Conservation (phyloP, 1,284 basidiomycete genomes). For the Amylostereum areolatum region DNA sequence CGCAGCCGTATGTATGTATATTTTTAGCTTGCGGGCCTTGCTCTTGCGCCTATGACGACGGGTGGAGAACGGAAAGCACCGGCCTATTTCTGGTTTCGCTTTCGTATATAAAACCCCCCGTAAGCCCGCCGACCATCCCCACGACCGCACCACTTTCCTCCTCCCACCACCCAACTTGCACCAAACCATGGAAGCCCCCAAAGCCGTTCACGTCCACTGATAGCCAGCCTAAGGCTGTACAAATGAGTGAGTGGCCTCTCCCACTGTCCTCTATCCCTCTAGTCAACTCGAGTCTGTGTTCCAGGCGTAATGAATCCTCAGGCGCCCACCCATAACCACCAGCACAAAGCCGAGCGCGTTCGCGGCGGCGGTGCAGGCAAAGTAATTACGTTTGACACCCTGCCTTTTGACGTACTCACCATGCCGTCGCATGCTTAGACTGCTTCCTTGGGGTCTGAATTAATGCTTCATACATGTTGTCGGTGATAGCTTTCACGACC, state of each 20-base stretch:
- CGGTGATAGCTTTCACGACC: constrained; percentile 22
- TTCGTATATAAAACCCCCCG: constrained; percentile 2
- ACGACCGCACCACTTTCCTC: neutral
- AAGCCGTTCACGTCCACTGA: constrained; percentile 34
- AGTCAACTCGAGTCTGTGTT: neutral
- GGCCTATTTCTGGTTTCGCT: neutral
- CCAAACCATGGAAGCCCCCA: constrained; percentile 25
- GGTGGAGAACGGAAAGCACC: constrained; percentile 3
- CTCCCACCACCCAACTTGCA: neutral
- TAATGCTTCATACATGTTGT: constrained; percentile 64
- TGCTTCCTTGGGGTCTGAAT: constrained; percentile 52
- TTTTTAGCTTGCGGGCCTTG: neutral
- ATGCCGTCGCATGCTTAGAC: constrained; percentile 32
- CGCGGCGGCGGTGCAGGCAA: constrained; percentile 58
- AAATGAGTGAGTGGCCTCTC: constrained; percentile 42
- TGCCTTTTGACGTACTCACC: neutral
- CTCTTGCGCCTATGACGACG: neutral
- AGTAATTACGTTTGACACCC: constrained; percentile 24
- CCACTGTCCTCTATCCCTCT: neutral
- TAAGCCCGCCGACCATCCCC: neutral
- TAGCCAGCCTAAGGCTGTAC: constrained; percentile 43
- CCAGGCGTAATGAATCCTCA: constrained; percentile 36
- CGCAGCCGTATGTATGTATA: neutral
- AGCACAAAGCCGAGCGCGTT: constrained; percentile 42
- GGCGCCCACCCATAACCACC: constrained; percentile 21